phyloP scores from a whole-genome alignment of 139 green algal species.

The Tetratostichococcus sp. region DNA sequence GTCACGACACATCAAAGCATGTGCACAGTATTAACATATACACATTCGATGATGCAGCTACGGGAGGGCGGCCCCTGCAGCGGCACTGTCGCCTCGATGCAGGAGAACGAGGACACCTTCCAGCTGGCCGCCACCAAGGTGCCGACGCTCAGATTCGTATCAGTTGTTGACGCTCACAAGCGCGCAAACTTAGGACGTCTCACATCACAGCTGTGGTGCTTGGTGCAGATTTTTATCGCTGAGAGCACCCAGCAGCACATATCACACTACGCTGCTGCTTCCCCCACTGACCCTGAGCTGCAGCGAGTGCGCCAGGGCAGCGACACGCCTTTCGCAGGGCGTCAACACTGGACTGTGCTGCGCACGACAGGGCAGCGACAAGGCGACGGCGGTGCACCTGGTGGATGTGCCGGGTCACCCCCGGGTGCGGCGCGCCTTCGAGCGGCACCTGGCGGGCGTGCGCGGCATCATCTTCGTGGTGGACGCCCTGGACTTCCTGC shows the following conservation, averaged over 20 bases:
- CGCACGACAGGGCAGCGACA: slow-evolving; percentile 6
- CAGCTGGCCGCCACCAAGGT: slow-evolving; percentile 25
- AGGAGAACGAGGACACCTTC: slow-evolving; percentile 40
- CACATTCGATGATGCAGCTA: slow-evolving; percentile 30
- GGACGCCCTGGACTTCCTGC: slow-evolving; percentile 78
- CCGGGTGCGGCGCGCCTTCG: slow-evolving; percentile 52
- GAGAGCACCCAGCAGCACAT: too few relatives aligned
- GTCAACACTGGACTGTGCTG: too few relatives aligned
- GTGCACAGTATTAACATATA: too few relatives aligned
- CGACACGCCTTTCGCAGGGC: too few relatives aligned
- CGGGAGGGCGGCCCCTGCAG: slow-evolving; percentile 40
- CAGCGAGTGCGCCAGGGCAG: not conserved
- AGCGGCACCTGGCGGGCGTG: slow-evolving; percentile 45
- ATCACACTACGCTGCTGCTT: not conserved
- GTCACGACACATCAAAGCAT: too few relatives aligned
- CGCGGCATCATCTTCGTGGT: slow-evolving; percentile 78
- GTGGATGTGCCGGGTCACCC: slow-evolving; percentile 86
- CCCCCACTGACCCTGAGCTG: not conserved
- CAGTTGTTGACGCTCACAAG: too few relatives aligned
- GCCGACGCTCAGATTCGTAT: not conserved
- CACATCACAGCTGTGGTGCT: too few relatives aligned
- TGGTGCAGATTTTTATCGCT: too few relatives aligned
- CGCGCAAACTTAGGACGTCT: too few relatives aligned
- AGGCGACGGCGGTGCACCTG: slow-evolving; percentile 35
- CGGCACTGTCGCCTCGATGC: slow-evolving; percentile 74